Conservation (phyloP, 257 asterid genomes). For the Leonotis leonurus region DNA sequence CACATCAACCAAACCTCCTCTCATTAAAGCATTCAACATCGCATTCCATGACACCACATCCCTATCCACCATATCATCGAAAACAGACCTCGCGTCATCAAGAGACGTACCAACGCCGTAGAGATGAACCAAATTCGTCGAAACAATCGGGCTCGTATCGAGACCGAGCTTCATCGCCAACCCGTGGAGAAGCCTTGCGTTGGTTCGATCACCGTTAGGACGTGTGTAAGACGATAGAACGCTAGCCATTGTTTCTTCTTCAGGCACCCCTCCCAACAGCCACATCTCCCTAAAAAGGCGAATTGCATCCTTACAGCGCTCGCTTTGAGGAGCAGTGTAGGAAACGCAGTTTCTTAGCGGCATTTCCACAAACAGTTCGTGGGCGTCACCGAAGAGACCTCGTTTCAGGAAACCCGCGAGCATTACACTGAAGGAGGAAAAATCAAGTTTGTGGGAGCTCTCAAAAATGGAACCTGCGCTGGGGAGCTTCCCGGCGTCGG, state of each 20-base stretch:
- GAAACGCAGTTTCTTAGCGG: slow-evolving; percentile 52
- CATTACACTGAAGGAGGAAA: slow-evolving; percentile 66
- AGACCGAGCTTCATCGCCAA: slow-evolving; percentile 69
- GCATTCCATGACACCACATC: slow-evolving; percentile 80
- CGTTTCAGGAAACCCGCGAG: slow-evolving; percentile 40
- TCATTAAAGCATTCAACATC: slow-evolving; percentile 79
- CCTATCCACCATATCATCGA: slow-evolving; percentile 45
- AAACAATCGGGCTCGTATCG: slow-evolving; percentile 37
- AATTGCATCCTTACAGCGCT: slow-evolving; percentile 40
- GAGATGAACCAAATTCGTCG: slow-evolving; percentile 67
- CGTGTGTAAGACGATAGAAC: slow-evolving; percentile 54
- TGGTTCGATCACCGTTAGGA: slow-evolving; percentile 21
- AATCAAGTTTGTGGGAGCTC: slow-evolving; percentile 33
- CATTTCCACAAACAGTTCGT: slow-evolving; percentile 72
- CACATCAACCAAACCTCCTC: slow-evolving; percentile 45
- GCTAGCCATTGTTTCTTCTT: slow-evolving; percentile 73
- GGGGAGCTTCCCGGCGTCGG: slow-evolving; percentile 44
- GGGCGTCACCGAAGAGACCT: slow-evolving; percentile 47
- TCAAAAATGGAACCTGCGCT: slow-evolving; percentile 49
- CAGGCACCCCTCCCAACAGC: slow-evolving; percentile 45
- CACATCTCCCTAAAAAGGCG: slow-evolving; percentile 59
- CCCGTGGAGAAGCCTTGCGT: slow-evolving; percentile 55
- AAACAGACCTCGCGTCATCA: slow-evolving; percentile 42
- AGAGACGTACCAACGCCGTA: slow-evolving; percentile 38
- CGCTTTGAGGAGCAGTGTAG: slow-evolving; percentile 51